Base-by-base conservation (phyloP, 352 stramenopile species). In the Globisporangium spiculum region DNA sequence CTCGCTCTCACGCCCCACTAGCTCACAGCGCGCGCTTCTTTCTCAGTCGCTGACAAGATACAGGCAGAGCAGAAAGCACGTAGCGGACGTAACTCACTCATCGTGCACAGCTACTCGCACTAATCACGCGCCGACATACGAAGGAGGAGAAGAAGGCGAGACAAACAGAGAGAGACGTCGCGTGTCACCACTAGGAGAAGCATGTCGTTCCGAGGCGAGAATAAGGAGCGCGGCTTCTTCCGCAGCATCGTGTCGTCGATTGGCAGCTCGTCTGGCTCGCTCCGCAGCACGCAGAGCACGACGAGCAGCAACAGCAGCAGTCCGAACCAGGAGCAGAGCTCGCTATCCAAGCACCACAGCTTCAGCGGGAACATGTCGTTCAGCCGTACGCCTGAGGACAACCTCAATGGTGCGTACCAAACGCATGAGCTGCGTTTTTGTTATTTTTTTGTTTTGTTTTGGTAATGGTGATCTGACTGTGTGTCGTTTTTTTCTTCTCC, bases 281-380 rank as follows among this genome's bases (percentile, higher is more conserved):
- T 62, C 16, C 67, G 67, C 36, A 53, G 69, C 66, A 76, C 75
- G 8, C 74, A 68, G 54, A 81, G 68, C 54, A 66, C 65, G 18
- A 82, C 69, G 30, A 83, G 70, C 32, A 63, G 63, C 14, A 81
- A 74, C 69, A 67, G 56, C 55, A 58, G 61, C 55, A 75, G 77
- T 60, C 71, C 77, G 58, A 69, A 66, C 46, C 65, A 70, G 56
- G 60, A 68, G 57, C 65, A 57, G 22, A 65, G 74, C 0, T 65
- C 82, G 32, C 75, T 83, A 27, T 68, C 69, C 54, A 88, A 88
- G 63, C 79, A 91, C 67, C 78, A 91, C 79, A 91, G 80, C 65
- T 91, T 93, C 54, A 93, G 79, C 63, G 83, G 81, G 46, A 79
- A 89, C 66, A 62, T 90, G 62, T 79, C 83, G 59, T 93, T 93